Conservation (phyloP, 192 early-diverging fungal genomes). For the Coemansia sp. region DNA sequence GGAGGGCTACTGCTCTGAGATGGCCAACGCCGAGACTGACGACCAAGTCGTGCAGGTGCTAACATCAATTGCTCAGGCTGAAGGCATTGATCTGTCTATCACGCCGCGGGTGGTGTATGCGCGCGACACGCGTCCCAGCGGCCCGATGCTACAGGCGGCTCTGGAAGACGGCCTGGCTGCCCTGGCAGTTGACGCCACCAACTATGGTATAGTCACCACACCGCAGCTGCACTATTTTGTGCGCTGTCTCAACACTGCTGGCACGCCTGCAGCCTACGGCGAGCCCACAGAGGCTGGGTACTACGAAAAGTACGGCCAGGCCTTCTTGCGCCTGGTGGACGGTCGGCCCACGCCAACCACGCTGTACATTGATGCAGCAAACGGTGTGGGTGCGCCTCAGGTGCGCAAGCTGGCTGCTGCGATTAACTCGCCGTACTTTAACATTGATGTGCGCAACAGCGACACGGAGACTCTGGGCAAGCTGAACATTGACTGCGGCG, state of each 20-base stretch:
- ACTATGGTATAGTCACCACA: constrained; percentile 90
- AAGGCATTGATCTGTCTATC: constrained; percentile 70
- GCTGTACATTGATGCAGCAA: constrained; percentile 87
- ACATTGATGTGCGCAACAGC: constrained; percentile 72
- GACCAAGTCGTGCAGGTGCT: constrained; percentile 64
- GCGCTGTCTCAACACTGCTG: constrained; percentile 81
- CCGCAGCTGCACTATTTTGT: constrained; percentile 96
- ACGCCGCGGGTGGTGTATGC: constrained; percentile 78
- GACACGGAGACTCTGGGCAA: constrained; percentile 67
- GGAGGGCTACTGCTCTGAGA: constrained; percentile 86
- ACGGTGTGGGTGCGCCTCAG: constrained; percentile 95
- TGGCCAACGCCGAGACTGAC: constrained; percentile 81
- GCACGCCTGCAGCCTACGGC: constrained; percentile 76
- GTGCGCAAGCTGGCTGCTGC: constrained; percentile 70
- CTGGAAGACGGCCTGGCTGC: constrained; percentile 80
- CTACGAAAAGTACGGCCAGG: constrained; percentile 82
- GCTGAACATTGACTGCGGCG: constrained; percentile 91
- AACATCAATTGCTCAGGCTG: constrained; percentile 60
- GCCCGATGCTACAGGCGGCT: constrained; percentile 74
- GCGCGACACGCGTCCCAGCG: constrained; percentile 92
- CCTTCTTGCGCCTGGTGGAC: constrained; percentile 77
- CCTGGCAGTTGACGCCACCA: constrained; percentile 64
- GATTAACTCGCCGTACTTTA: constrained; percentile 64
- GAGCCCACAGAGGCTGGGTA: constrained; percentile 91
- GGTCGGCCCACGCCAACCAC: constrained; percentile 69